A percentile compares a stretch with the other conserved stretches of the same genome.
Conservation (phyloP, 2,329 filamentous ascomycete species). For the Alternaria panax region DNA sequence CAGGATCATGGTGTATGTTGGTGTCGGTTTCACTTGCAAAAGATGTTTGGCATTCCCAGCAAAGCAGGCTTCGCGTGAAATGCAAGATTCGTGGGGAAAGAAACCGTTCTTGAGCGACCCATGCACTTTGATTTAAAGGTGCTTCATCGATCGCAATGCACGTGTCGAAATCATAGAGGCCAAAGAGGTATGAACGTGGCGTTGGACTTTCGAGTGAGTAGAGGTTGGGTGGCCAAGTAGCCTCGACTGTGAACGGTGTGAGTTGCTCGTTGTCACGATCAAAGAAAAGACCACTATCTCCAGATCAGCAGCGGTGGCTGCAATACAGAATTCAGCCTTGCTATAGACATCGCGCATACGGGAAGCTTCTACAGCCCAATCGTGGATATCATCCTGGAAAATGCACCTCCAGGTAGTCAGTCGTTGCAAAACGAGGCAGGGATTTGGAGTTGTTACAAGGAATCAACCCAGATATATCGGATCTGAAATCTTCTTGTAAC, state of each 20-base stretch:
- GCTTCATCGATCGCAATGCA: not conserved
- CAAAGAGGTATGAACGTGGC: not conserved
- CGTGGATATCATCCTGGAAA: not conserved
- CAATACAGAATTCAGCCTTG: not conserved
- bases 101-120: not conserved
- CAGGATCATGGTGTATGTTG: not conserved
- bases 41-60: not conserved
- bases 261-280: not conserved
- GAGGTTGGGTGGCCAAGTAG: not conserved
- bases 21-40: not conserved
- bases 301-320: not conserved
- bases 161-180: not conserved
- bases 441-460: not conserved
- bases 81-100: not conserved
- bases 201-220: rapidly evolving
- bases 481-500: rapidly evolving
- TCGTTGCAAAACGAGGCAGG: rapidly evolving
- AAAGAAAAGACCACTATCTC: not conserved
- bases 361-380: not conserved
- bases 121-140: not conserved
- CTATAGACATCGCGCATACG: not conserved
- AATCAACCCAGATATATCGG: not conserved
- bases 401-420: not conserved
- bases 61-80: not conserved
- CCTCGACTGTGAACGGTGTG: not conserved